Percentiles rank a stretch among this genome's conserved stretches.
These are phyloP conservation scores for Draba incana DNA, from an alignment of 345 rosid species.

Conservation along the genomic window DNA sequence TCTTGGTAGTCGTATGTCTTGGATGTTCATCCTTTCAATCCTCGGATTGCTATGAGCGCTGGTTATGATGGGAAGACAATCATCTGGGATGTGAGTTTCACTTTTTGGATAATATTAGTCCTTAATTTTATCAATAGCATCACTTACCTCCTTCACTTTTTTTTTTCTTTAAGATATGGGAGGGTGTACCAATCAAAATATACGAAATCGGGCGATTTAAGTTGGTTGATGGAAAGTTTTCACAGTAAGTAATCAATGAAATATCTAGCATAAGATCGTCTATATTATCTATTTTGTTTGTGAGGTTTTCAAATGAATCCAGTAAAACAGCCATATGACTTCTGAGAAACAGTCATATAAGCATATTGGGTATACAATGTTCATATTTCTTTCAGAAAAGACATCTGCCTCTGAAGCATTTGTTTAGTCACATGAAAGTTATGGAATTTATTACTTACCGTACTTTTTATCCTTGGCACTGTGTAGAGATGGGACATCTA, in stretches of 20 bases:
- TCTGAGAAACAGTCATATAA: constrained; percentile 28
- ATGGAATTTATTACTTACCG: constrained; percentile 7
- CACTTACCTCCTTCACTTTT: constrained; percentile 35
- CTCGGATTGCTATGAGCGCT: constrained; percentile 99
- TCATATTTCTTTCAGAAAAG: constrained; percentile 17
- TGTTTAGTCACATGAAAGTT: constrained; percentile 23
- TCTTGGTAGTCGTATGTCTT: constrained; percentile 89
- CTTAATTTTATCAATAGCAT: constrained; percentile 25
- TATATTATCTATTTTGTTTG: constrained; percentile 21
- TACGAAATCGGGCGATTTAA: constrained; percentile 90
- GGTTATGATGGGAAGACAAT: constrained; percentile 98
- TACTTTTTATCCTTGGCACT: constrained; percentile 15
- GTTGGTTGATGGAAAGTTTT: constrained; percentile 98
- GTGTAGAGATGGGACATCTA: constrained; percentile 95
- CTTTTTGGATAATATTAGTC: constrained; percentile 9
- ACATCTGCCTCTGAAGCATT: constrained; percentile 18
- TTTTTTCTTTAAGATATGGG: constrained; percentile 82
- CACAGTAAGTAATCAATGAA: constrained; percentile 74
- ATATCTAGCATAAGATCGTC: constrained; percentile 26
- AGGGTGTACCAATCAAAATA: constrained; percentile 81
- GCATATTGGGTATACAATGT: constrained; percentile 27
- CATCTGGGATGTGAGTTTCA: constrained; percentile 95
- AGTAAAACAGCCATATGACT: constrained; percentile 15
- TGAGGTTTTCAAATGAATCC: constrained; percentile 22
- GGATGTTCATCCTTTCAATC: constrained; percentile 99